Evolutionary conservation across 2,329 filamentous ascomycete species (phyloP).

Genomic region (Arthroderma sp.): DNA sequence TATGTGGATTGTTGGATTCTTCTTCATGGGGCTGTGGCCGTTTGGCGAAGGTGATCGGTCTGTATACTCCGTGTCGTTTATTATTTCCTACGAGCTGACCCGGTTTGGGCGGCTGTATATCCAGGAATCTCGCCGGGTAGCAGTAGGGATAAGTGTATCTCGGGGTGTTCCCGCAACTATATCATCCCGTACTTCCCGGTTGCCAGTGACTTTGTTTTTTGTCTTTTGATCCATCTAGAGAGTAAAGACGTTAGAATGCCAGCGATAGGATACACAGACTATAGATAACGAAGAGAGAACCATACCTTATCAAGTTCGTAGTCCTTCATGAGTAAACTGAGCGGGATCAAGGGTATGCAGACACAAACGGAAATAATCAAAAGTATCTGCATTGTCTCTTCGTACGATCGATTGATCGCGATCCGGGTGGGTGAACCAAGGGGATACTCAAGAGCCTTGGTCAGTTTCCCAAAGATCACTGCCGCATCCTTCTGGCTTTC

Average conservation of each 20-base stretch:
- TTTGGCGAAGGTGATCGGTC: not conserved
- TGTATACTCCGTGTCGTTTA: not conserved
- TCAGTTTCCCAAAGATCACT: constrained; percentile 40
- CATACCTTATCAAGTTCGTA: constrained; percentile 42
- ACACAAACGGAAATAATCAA: constrained; percentile 42
- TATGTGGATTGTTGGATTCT: no score
- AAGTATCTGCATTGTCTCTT: constrained; percentile 50
- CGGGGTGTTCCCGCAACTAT: no score
- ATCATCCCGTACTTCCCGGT: constrained; percentile 4
- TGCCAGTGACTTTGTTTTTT: constrained; percentile 9
- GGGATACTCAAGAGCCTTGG: constrained; percentile 43
- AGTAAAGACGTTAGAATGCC: constrained; percentile 1
- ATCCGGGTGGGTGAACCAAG: constrained; percentile 43
- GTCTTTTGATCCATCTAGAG: constrained; percentile 9
- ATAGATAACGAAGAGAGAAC: not conserved
- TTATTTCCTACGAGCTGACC: not conserved
- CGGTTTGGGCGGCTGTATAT: not conserved
- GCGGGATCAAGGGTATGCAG: constrained; percentile 43
- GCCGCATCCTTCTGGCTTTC: constrained; percentile 28
- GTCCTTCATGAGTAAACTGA: constrained; percentile 45
- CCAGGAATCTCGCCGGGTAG: not conserved
- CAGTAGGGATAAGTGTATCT: no score
- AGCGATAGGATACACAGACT: not conserved
- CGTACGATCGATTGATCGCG: constrained; percentile 52
- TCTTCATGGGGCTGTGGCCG: not conserved